A percentile compares a stretch with the other conserved stretches of the same genome.
Conservation (phyloP, 225 moss, liverwort and hornwort genomes). For the Takakia lepidozioides region DNA sequence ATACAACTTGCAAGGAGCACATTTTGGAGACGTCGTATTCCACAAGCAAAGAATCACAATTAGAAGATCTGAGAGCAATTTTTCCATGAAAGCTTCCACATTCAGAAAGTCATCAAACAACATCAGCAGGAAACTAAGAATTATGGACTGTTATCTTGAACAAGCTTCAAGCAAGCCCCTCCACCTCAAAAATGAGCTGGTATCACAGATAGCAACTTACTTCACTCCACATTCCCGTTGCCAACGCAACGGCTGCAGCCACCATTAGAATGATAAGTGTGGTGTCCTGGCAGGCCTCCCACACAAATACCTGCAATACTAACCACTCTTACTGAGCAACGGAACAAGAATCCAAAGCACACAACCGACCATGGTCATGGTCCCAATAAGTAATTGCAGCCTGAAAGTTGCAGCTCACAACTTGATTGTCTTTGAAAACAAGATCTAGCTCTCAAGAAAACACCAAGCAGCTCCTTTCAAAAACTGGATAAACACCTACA, state of each 20-base stretch:
- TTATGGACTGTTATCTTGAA: not conserved
- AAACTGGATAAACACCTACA: no score
- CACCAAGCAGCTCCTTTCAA: no score
- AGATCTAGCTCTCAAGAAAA: no score
- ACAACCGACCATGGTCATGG: no score
- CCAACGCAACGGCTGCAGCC: slow-evolving; percentile 80
- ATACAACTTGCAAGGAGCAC: no score
- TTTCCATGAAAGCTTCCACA: not conserved
- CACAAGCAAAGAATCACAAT: not conserved
- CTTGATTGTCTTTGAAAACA: no score
- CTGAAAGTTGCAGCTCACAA: no score
- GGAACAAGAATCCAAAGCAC: no score
- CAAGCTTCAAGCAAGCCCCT: not conserved
- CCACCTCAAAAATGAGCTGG: not conserved
- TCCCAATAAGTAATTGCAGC: no score
- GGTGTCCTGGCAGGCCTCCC: slow-evolving; percentile 96
- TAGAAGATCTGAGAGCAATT: no score
- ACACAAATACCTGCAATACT: slow-evolving; percentile 75
- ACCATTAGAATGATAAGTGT: slow-evolving; percentile 85
- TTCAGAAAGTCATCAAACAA: not conserved
- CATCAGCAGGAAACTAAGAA: not conserved
- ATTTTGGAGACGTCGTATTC: not conserved
- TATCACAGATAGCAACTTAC: slow-evolving; percentile 24
- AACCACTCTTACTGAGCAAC: no score
- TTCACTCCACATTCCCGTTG: slow-evolving; percentile 73